These are phyloP conservation scores for Colletotrichum sp. DNA, from an alignment of 2,329 filamentous ascomycete genomes.

Conservation along the genomic window DNA sequence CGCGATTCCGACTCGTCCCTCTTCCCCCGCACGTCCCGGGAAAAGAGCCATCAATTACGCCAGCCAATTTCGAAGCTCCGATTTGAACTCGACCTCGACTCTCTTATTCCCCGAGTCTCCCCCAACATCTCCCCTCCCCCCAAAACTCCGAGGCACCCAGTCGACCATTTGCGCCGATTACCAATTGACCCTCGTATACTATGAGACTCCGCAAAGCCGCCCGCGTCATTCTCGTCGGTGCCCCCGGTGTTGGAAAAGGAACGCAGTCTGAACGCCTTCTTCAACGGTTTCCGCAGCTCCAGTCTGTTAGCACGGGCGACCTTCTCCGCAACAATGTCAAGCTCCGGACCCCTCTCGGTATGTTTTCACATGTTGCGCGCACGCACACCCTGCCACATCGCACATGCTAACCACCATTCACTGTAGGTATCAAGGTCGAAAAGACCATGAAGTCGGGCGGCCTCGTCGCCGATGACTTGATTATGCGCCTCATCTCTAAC, in stretches of 20 bases:
- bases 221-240: conserved; percentile 91
- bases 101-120: background rate
- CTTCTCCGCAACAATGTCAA: conserved; percentile 92
- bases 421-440: conserved; percentile 86
- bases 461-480: conserved; percentile 90
- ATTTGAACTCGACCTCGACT: background rate
- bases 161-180: conserved; percentile 1
- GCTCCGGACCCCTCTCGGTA: conserved; percentile 84
- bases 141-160: background rate
- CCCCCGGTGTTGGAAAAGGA: conserved; percentile 96
- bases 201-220: conserved; percentile 81
- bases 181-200: conserved; percentile 13
- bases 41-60: conserved; percentile 3
- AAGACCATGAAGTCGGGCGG: conserved; percentile 84
- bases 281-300: conserved; percentile 84
- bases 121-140: background rate
- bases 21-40: conserved; percentile 17
- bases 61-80: conserved; percentile 9
- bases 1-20: conserved; percentile 18
- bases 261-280: conserved; percentile 93
- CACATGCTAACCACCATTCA: background rate
- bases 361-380: conserved; percentile 26
- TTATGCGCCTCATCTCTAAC: conserved; percentile 89
- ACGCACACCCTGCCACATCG: background rate
- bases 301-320: conserved; percentile 93